Conservation (phyloP, 768 basidiomycete genomes). For the Mycena kentingensis region DNA sequence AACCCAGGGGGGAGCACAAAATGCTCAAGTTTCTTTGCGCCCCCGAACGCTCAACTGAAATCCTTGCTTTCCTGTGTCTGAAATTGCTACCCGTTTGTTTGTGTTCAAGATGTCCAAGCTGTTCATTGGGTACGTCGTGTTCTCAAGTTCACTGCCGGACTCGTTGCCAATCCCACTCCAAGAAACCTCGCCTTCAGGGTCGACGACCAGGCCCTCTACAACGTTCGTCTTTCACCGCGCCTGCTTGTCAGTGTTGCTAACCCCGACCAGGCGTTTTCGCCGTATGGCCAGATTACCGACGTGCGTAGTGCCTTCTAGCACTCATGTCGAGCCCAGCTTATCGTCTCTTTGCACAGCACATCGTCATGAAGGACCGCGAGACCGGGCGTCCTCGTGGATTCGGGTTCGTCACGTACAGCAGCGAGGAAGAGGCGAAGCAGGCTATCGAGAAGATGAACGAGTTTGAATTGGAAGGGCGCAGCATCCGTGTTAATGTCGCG, state of each 20-base stretch:
- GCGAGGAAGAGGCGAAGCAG: constrained; percentile 62
- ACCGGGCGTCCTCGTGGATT: constrained; percentile 96
- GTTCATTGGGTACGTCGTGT: constrained; percentile 9
- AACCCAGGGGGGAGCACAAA: not conserved
- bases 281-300: constrained; percentile 83
- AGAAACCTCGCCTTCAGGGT: constrained; percentile 95
- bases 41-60: not conserved
- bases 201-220: constrained; percentile 83
- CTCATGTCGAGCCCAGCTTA: not conserved
- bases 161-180: constrained; percentile 29
- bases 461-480: constrained; percentile 70
- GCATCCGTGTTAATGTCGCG: constrained; percentile 19
- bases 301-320: constrained; percentile 57
- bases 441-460: constrained; percentile 84
- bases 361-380: constrained; percentile 98
- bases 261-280: constrained; percentile 68
- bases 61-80: not conserved
- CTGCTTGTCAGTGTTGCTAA: constrained; percentile 25
- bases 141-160: not conserved
- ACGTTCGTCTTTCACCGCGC: constrained; percentile 40
- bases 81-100: not conserved
- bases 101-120: constrained; percentile 8
- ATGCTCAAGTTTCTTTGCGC: not conserved
- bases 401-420: constrained; percentile 85
- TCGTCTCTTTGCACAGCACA: constrained; percentile 67